phyloP scores from a whole-genome alignment of 164 flowering plant species.

The Liriodendron chinense region DNA sequence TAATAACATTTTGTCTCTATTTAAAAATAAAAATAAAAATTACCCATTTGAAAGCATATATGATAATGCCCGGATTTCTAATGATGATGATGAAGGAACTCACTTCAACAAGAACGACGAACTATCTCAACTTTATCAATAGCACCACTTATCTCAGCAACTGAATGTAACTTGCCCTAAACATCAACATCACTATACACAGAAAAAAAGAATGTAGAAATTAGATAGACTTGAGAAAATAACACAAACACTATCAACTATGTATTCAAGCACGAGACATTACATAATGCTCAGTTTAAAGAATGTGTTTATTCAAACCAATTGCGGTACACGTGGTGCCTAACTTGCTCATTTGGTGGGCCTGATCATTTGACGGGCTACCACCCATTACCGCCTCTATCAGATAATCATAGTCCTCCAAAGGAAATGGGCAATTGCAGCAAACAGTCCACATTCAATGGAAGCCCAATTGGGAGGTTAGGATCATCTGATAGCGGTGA shows the following conservation, averaged over 20 bases:
- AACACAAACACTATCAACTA: too few relatives aligned
- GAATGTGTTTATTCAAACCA: too few relatives aligned
- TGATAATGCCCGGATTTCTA: background rate
- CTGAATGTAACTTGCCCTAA: background rate
- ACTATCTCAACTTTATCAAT: background rate
- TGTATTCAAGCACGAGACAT: too few relatives aligned
- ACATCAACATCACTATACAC: background rate
- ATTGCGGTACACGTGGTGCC: too few relatives aligned
- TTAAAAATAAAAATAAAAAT: too few relatives aligned
- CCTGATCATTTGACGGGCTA: too few relatives aligned
- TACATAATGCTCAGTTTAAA: too few relatives aligned
- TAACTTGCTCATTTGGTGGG: too few relatives aligned
- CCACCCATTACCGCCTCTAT: too few relatives aligned
- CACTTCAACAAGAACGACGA: too few relatives aligned
- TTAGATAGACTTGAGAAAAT: too few relatives aligned
- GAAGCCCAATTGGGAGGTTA: background rate
- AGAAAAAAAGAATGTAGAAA: too few relatives aligned
- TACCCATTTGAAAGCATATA: background rate
- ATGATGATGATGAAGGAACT: background rate
- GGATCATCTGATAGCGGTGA: background rate
- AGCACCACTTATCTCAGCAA: background rate
- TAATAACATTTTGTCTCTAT: background rate
- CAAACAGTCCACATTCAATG: background rate
- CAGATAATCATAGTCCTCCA: background rate
- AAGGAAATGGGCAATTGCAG: background rate